Base-by-base conservation (phyloP, 345 rosid genomes). In the Psidium guajava region DNA sequence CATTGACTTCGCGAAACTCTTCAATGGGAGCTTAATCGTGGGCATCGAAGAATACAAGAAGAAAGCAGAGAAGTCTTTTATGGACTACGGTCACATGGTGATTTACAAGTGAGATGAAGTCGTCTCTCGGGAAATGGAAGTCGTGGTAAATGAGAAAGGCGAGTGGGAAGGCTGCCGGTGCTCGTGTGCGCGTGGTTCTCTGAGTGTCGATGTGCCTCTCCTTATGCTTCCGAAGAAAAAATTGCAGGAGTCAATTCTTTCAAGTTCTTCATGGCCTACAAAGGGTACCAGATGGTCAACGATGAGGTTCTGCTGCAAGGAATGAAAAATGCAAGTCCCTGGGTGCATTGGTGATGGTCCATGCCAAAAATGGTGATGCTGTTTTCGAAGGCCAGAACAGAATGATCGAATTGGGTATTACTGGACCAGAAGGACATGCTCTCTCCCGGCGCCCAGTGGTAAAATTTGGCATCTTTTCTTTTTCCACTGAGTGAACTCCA, bases 331-430 rank as follows among this genome's bases (percentile, higher is more conserved):
- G 99, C 87, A 97, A 96, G 90, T 92, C 98, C 82, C 96, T 97
- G 25, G 99, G 99, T 85, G 99, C 99, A 87, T 84, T 96, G 89
- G 95, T 98, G 12, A 97, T 97, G 99, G 99, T 97, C 88, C 99
- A 97, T 89, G 99, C 99, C 81, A 99, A 97, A 94, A 96, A 97
- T 82, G 99, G 99, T 73, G 99, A 97, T 92, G 99, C 96, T n/a
- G 99, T 96, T 20, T 92, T 91, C 32, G 98, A 93, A 92, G 99
- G 99, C 55, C 99, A 97, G 89, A 90, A 92, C 74, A 89, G 96
- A 89, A 96, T 97, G 96, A 93, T 94, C 74, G 95, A 95, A 77
- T 94, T 97, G 28, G 99, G 99, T 85, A 93, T 97, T 85, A 95
- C 94, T n/a, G 99, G 99, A 86, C 98, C 99, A 28, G 99, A 96